Evolutionary conservation across 371 early-diverging fungal species (phyloP), one percentile per base, ranked within the genome.

Genomic region (Mortierella sp.): DNA sequence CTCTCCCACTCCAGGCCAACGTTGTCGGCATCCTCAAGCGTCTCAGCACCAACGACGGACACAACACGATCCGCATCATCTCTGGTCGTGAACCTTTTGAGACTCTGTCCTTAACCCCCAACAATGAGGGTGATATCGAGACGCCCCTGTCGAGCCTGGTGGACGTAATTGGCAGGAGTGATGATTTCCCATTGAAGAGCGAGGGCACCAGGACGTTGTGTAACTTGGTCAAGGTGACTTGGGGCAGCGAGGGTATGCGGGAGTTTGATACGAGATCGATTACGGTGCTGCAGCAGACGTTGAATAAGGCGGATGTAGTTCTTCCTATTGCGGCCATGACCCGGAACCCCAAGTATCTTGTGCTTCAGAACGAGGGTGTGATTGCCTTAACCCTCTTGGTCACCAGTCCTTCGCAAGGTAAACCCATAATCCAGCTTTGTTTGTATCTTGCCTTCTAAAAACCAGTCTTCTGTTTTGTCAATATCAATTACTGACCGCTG

Each of bases 291-390:
- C 88, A 91, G 38, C 84, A 81, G 58, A 82, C 85, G 49, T 76
- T 93, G 48, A 82, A 89, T 48, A 85, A 83, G 51, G 18, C 75
- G 3, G 76, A 88, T 27, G 86, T 91, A 38, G 77, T 91, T 10
- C 87, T 87, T 12, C 88, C 90, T 24, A 90, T 93, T 72, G 80
- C 82, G 10, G 91, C 91, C 38, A 82, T 93, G 87, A 82, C 91
- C 29, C 81, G 91, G 12, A 90, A 91, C 48, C 90, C 93, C 14
- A 91, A 89, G 70, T 93, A 90, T 75, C 79, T 89, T 44, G 82
- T 93, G n/a, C 86, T 93, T 6, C 92, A 93, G 72, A 93, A 92
- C 73, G 94, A 93, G 73, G 93, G 93, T 32, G 81, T 93, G 70
- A 89, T 93, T 75, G 92, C 92, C 11, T 78, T 93, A 38, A 90